Base-by-base conservation (phyloP, 371 early-diverging fungal species). In the Zancudomyces culisetae region DNA sequence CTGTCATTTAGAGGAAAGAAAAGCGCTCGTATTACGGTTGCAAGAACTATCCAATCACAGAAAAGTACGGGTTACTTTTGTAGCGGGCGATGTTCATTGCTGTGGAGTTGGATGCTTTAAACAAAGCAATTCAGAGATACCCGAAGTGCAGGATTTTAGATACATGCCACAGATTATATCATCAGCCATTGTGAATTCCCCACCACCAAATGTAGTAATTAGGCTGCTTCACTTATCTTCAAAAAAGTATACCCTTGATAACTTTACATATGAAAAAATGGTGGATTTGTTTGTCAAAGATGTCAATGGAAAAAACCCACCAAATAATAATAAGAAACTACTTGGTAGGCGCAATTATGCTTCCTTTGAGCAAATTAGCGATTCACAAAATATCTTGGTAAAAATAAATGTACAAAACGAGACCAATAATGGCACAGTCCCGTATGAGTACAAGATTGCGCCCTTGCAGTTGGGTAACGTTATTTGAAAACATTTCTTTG, bases 31-130 rank as follows among this genome's bases (percentile, higher is more conserved):
- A 23, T 56, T 63, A n/a, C 61, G 72, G 1, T 66, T 90, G 21
- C 85, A 85, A 55, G 64, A 68, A 23, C 72, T 74, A 55, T 75
- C 90, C 15, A 66, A 68, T 12, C 65, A 67, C 15, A 70, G 66
- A 43, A 67, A 70, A 29, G 64, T 83, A 26, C 76, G 90, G n/a
- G 78, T 85, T n/a, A 79, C 81, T 0, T 80, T 87, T 57, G 59
- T 87, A 8, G 76, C 77, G 2, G 90, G 87, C 29, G 90, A 90
- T 60, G 88, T 87, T 43, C 90, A 90, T 58, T 83, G 83, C 55
- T 74, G 78, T 48, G 87, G 80, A 12, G 72, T 78, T n/a, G 83
- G 85, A 0, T 68, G 71, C 24, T 70, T 81, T 56, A 68, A 65
- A 15, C 70, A 74, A 24, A 12, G 26, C 15, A 59, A 52, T 27